Evolutionary conservation across 2,329 filamentous ascomycete genomes (phyloP), one percentile per base, ranked within the genome.

Genomic region (Calonectria ilicicola): DNA sequence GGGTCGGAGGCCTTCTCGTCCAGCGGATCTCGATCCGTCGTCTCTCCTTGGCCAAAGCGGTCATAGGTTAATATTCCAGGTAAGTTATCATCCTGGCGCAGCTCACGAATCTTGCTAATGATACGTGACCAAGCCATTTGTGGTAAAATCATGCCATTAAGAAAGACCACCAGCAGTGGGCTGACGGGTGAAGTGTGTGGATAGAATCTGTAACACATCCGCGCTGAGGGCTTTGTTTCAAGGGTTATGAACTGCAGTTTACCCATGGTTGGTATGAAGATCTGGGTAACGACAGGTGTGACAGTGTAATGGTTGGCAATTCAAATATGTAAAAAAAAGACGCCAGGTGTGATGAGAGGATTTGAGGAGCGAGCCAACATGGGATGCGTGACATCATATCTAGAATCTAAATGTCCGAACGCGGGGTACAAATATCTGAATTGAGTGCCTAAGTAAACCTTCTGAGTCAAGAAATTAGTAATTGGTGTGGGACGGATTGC

Each of bases 1-100:
- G 65, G 79, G 44, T 84, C 84, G 2, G 78, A 70, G 0, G 83
- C 85, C 56, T 65, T 69, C 4, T 71, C 73, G 17, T 91, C 88
- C 3, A 80, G 78, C 17, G 89, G 88, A 58, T 86, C 84, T 78
- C 86, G 76, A 82, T 86, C 81, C 67, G 80, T 83, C 19, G 78
- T 77, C 29, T 81, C 80, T 10, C 89, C 89, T 79, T 91, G 90
- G 8, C 90, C 89, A 74, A 87, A 91, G 44, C 90, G 88, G 79
- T 91, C 90, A 73, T 91, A 91, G 47, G 86, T 87, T 3, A 91
- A 82, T 15, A 91, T 79, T 2, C 19, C 83, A 82, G 2, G 86
- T 44, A 0, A 40, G 23, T 2, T 49, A 32, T 4, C 56, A 2
- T 0, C 58, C 42, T 0, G 23, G 15, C 23, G 46, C 58, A 0